Conservation (phyloP, 2,329 filamentous ascomycete species). For the Cercospora zeae-maydis region DNA sequence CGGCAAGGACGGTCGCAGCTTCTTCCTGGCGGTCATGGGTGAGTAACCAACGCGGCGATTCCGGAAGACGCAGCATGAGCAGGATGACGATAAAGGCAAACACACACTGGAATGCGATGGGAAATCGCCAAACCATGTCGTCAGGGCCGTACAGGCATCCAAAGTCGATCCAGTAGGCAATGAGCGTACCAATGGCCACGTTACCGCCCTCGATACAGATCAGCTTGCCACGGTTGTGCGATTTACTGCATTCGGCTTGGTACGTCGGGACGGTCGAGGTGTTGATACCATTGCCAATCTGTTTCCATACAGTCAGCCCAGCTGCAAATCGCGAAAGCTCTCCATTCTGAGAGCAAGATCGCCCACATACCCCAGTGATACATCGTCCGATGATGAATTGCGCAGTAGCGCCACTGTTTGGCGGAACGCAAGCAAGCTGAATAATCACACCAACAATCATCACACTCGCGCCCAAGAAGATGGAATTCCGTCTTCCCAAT, state of each 20-base stretch:
- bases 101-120: constrained; percentile 52
- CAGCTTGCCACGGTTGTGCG: constrained; percentile 57
- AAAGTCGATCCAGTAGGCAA: constrained; percentile 53
- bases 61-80: constrained; percentile 44
- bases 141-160: constrained; percentile 39
- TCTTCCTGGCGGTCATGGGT: constrained; percentile 46
- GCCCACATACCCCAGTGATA: constrained; percentile 43
- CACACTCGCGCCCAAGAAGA: constrained; percentile 41
- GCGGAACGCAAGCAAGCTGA: constrained; percentile 34
- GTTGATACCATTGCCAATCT: constrained; percentile 54
- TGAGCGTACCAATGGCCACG: constrained; percentile 51
- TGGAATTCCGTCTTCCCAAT: constrained; percentile 43
- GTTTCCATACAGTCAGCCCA: not conserved
- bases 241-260: constrained; percentile 52
- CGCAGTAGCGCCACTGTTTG: constrained; percentile 37
- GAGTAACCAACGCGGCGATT: constrained; percentile 47
- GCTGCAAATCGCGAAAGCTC: not conserved
- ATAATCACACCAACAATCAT: constrained; percentile 46
- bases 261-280: constrained; percentile 54
- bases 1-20: constrained; percentile 50
- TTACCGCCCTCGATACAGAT: constrained; percentile 59
- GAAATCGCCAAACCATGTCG: constrained; percentile 50
- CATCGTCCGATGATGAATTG: constrained; percentile 54
- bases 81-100: constrained; percentile 47
- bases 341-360: not conserved